phyloP scores from a whole-genome alignment of 441 rosid genomes.

The Breynia disticha region DNA sequence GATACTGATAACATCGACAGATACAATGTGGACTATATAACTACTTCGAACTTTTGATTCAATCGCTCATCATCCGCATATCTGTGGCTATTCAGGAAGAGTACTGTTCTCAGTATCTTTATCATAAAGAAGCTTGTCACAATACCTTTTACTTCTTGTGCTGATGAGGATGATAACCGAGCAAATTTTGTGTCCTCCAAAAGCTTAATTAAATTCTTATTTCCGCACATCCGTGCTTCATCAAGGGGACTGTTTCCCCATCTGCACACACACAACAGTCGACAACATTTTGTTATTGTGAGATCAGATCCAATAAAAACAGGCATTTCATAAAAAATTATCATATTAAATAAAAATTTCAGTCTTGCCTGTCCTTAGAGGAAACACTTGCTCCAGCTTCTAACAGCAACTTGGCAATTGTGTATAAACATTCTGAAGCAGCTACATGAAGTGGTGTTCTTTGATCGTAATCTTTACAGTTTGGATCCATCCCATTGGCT shows the following conservation, averaged over 20 bases:
- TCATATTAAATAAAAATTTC: not conserved
- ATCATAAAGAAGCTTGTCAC: not conserved
- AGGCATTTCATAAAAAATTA: too few species aligned
- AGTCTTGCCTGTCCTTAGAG: conserved; percentile 65
- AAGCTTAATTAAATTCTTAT: conserved; percentile 68
- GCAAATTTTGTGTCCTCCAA: conserved; percentile 57
- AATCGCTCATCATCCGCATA: too few species aligned
- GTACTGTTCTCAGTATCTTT: not conserved
- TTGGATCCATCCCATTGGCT: conserved; percentile 70
- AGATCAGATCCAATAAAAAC: too few species aligned
- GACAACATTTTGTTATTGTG: not conserved
- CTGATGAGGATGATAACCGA: conserved; percentile 25
- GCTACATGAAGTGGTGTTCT: conserved; percentile 91
- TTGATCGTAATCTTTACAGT: conserved; percentile 71
- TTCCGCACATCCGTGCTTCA: conserved; percentile 62
- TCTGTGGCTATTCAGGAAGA: too few species aligned
- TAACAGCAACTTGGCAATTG: conserved; percentile 66
- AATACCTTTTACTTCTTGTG: conserved; percentile 45
- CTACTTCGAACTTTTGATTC: too few species aligned
- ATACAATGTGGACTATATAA: too few species aligned
- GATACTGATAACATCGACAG: too few species aligned
- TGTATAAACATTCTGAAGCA: conserved; percentile 68
- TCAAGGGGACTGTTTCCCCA: conserved; percentile 84
- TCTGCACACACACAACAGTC: conserved; percentile 23
- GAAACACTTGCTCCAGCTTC: conserved; percentile 77